Conservation (phyloP, 306 rosid genomes). For the Canavalia gladiata region DNA sequence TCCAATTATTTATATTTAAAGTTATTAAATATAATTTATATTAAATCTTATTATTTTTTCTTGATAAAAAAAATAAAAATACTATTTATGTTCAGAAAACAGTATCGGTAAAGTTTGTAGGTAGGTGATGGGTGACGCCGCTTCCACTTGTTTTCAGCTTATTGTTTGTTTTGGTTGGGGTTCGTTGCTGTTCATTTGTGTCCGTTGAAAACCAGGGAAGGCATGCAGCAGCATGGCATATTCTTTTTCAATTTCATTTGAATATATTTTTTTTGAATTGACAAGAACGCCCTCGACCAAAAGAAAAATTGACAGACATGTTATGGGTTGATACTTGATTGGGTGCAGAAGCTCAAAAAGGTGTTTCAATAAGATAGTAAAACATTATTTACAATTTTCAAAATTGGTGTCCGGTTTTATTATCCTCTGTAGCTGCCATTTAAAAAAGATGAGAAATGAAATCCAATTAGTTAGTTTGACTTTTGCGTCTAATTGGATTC, state of each 20-base stretch:
- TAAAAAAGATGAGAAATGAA: conserved; percentile 13
- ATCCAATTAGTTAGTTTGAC: conserved; percentile 34
- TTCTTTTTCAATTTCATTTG: not conserved
- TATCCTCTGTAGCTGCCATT: not conserved
- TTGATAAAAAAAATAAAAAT: no score
- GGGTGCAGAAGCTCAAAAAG: not conserved
- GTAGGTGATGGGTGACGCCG: not conserved
- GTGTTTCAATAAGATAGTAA: not conserved
- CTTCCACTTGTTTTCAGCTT: not conserved
- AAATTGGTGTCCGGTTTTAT: not conserved
- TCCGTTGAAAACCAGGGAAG: not conserved
- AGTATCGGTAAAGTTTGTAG: not conserved
- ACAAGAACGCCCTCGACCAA: not conserved
- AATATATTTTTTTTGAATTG: not conserved
- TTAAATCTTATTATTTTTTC: no score
- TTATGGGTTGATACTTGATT: not conserved
- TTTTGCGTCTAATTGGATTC: not conserved
- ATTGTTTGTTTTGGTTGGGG: not conserved
- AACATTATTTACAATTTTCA: conserved; percentile 13
- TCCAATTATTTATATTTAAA: no score
- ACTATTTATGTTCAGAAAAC: no score
- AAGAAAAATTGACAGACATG: not conserved
- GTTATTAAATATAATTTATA: no score
- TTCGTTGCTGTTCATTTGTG: not conserved
- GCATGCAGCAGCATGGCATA: not conserved